Conservation (phyloP, 2,329 filamentous ascomycete genomes). For the Ascochyta lentis region DNA sequence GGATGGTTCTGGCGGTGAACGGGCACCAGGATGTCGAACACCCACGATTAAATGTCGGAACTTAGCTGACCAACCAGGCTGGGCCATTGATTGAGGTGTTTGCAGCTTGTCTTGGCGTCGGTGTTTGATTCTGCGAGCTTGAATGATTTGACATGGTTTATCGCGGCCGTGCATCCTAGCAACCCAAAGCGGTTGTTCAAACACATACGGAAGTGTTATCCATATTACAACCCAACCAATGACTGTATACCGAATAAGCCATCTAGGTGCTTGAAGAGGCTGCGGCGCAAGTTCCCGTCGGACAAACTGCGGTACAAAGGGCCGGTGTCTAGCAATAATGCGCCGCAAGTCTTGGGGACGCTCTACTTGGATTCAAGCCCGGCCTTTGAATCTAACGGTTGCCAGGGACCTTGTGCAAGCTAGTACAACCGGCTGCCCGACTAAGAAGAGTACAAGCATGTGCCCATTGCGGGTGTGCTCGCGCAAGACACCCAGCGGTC, state of each 20-base stretch:
- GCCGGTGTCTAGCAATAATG: background rate
- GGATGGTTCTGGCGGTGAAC: constrained; percentile 7
- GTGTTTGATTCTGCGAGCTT: background rate
- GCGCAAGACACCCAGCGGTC: constrained; percentile 8
- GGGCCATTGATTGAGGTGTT: background rate
- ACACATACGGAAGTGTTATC: background rate
- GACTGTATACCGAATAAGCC: background rate
- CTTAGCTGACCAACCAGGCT: background rate
- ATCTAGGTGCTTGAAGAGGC: background rate
- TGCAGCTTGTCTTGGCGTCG: background rate
- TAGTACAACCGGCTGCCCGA: background rate
- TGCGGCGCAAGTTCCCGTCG: background rate
- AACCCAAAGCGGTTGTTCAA: background rate
- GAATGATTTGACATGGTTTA: background rate
- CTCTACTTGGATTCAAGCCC: background rate
- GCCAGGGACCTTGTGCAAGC: constrained; percentile 4
- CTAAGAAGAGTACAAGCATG: background rate
- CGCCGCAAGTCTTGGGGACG: background rate
- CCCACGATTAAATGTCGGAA: background rate
- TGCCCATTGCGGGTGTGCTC: constrained; percentile 9
- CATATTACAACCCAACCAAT: background rate
- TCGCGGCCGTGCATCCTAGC: background rate
- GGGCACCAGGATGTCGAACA: background rate
- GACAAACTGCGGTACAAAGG: background rate
- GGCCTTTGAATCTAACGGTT: background rate